Conservation (phyloP, 164 flowering plant species). For the Annona squamosa region DNA sequence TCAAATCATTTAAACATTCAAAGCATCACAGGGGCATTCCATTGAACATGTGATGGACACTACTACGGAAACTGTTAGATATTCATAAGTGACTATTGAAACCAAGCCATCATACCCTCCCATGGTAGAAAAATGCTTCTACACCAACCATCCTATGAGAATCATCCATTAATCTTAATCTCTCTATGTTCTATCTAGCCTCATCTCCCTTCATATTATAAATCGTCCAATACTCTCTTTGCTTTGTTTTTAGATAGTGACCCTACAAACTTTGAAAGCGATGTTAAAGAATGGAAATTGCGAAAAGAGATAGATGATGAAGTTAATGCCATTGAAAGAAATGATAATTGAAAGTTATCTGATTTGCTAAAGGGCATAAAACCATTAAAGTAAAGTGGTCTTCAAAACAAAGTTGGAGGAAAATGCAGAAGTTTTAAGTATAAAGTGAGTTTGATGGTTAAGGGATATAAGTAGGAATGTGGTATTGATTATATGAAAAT, state of each 20-base stretch:
- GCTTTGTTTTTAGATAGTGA: slow-evolving; percentile 10
- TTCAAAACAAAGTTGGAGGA: slow-evolving; percentile 8
- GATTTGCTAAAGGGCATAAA: slow-evolving; percentile 2
- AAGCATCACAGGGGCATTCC: too few species aligned
- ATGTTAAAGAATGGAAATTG: slow-evolving; percentile 6
- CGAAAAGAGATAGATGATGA: slow-evolving; percentile 12
- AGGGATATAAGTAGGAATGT: slow-evolving; percentile 5
- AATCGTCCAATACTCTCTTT: not conserved
- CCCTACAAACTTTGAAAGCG: slow-evolving; percentile 4
- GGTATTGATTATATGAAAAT: slow-evolving; percentile 6
- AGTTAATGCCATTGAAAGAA: slow-evolving; percentile 10
- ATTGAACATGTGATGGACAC: too few species aligned
- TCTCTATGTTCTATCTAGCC: too few species aligned
- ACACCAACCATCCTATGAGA: too few species aligned
- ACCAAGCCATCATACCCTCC: too few species aligned
- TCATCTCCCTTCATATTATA: too few species aligned
- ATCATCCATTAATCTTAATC: too few species aligned
- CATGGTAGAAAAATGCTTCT: too few species aligned
- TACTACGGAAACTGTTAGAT: too few species aligned
- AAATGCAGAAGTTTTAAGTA: not conserved
- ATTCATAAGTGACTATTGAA: too few species aligned
- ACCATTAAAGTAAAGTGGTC: slow-evolving; percentile 11
- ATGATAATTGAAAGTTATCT: slow-evolving; percentile 7
- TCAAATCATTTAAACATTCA: too few species aligned
- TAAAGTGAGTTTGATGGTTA: slow-evolving; percentile 5